A percentile compares a stretch with the other conserved stretches of the same genome.
Evolutionary conservation across 2,329 filamentous ascomycete genomes (phyloP).

Genomic region (Trichoderma sp.): DNA sequence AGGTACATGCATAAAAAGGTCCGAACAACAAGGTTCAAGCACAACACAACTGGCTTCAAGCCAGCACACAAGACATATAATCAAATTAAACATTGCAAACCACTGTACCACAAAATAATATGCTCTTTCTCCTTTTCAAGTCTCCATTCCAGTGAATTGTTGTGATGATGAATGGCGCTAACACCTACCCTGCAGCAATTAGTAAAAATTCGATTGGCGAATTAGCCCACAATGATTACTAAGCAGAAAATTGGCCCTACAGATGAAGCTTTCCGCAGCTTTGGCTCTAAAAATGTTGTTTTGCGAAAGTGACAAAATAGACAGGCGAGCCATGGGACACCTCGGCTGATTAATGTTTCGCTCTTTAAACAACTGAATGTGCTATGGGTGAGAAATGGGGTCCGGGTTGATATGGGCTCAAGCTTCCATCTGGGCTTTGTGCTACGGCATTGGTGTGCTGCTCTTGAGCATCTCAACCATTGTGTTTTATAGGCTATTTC

Average conservation of each 20-base stretch:
- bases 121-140: not conserved
- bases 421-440: not conserved
- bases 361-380: not conserved
- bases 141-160: not conserved
- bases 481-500: slow-evolving; percentile 41
- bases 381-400: not conserved
- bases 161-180: not conserved
- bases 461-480: slow-evolving; percentile 23
- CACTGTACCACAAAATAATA: not conserved
- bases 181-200: not conserved
- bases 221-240: not conserved
- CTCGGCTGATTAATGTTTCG: not conserved
- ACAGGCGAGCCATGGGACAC: not conserved
- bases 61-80: not conserved
- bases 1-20: not conserved
- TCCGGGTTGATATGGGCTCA: slow-evolving; percentile 9
- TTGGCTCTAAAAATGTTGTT: not conserved
- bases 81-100: not conserved
- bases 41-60: not conserved
- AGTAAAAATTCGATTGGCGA: not conserved
- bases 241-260: not conserved
- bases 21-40: not conserved
- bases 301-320: not conserved
- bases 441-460: not conserved
- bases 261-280: not conserved